These are phyloP conservation scores for Hanseniaspora jakobsenii DNA, from an alignment of 805 yeast genomes.

Conservation along the genomic window DNA sequence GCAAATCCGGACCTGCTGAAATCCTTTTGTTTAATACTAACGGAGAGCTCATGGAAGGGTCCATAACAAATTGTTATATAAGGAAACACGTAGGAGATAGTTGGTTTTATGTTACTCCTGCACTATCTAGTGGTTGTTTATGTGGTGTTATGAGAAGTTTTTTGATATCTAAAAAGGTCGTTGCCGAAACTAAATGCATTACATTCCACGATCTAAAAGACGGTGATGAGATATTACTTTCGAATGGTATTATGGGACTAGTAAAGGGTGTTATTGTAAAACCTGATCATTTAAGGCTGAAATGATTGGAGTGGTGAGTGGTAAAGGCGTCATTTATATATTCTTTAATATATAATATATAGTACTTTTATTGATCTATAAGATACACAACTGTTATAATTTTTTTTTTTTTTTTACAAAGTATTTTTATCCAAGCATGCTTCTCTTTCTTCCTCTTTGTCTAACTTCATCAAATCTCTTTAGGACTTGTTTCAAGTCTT, in stretches of 20 bases:
- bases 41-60: conserved; percentile 62
- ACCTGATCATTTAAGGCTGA: conserved; percentile 15
- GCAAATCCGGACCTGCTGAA: conserved; percentile 39
- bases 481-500: conserved; percentile 40
- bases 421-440: conserved; percentile 88
- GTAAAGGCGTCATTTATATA: too few species aligned
- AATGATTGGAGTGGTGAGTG: too few species aligned
- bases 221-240: conserved; percentile 63
- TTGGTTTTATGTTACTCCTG: conserved; percentile 64
- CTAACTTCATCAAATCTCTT: conserved; percentile 71
- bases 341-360: too few species aligned
- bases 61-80: conserved; percentile 45
- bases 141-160: conserved; percentile 70
- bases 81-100: conserved; percentile 36
- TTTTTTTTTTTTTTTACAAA: too few species aligned
- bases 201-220: conserved; percentile 34
- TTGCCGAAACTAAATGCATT: conserved; percentile 42
- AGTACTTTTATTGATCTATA: too few species aligned
- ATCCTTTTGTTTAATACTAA: conserved; percentile 57
- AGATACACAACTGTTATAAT: too few species aligned
- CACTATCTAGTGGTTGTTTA: conserved; percentile 64
- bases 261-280: conserved; percentile 40
- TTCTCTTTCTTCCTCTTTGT: conserved; percentile 85
- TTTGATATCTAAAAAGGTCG: conserved; percentile 40
- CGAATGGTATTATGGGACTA: conserved; percentile 79